Base-by-base conservation (phyloP, 2,329 filamentous ascomycete species). In the Nemania bipapillata region DNA sequence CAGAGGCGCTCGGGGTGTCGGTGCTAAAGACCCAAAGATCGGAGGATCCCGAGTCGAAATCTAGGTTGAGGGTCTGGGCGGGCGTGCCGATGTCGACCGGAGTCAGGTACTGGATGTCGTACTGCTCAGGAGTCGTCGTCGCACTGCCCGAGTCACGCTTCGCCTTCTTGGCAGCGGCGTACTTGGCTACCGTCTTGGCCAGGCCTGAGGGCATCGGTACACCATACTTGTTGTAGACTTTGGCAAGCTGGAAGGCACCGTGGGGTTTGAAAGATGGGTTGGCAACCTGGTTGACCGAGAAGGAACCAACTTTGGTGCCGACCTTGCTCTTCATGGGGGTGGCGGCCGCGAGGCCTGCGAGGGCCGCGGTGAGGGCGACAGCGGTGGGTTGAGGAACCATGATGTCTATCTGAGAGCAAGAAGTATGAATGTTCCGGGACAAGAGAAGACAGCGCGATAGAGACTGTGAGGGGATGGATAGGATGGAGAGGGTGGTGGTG, bases 21-120 rank as follows among this genome's bases (percentile, higher is more conserved):
- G 70, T 74, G 70, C 75, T 77, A 74, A 79, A 79, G 42, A 79
- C 78, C 77, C 77, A 79, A 8, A 79, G 72, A 57, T 80, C 78
- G 12, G 78, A 77, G n/a, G 78, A 79, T 26, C 78, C 78, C 2
- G 78, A 75, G 71, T 80, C 78, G 66, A 80, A 77, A 69, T 79
- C 78, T 0, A 79, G 70, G 72, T 78, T 78, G 24, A 79, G 71
- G n/a, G 62, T 66, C 75, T 79, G 76, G 17, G 75, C 72, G n/a
- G 77, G 77, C 5, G 76, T 79, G 47, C 78, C 78, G 58, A 79
- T 78, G 15, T 70, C 61, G 42, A 79, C 77, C 47, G 77, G 77
- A 24, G 75, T 76, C 50, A 78, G 58, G 66, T 79, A 79, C 63
- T 78, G 74, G 49, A 73, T 71, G 45, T 79, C 78, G 65, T 74